A percentile compares a stretch with the other conserved stretches of the same genome.
phyloP scores from a whole-genome alignment of 169 alveolate genomes.

The Plasmodium inui region DNA sequence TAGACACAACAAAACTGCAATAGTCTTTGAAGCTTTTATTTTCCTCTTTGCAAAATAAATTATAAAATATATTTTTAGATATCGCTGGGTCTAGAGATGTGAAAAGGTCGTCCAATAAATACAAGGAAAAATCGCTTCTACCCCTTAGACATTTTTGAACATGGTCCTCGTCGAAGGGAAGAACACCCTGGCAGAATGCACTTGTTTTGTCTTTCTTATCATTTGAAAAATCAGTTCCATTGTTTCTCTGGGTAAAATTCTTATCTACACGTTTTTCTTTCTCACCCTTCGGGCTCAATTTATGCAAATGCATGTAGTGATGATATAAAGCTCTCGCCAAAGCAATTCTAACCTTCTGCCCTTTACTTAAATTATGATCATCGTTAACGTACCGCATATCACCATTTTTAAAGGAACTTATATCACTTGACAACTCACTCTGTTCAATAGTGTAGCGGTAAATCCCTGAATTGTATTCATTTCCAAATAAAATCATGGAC shows the following conservation, averaged over 20 bases:
- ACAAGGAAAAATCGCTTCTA: constrained; percentile 43
- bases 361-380: constrained; percentile 90
- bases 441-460: constrained; percentile 78
- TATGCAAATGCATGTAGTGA: constrained; percentile 50
- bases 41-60: constrained; percentile 76
- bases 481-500: constrained; percentile 86
- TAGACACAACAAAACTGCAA: constrained; percentile 47
- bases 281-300: constrained; percentile 1
- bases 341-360: constrained; percentile 92
- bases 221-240: constrained; percentile 7
- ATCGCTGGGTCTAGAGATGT: constrained; percentile 83
- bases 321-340: constrained; percentile 93
- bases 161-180: neutral
- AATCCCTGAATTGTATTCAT: constrained; percentile 65
- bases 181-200: neutral
- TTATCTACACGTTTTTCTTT: neutral
- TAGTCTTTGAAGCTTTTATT: constrained; percentile 36
- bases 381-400: constrained; percentile 85
- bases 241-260: neutral
- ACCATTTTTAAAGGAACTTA: constrained; percentile 81
- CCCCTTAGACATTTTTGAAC: constrained; percentile 1
- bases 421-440: constrained; percentile 80
- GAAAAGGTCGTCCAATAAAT: constrained; percentile 80
- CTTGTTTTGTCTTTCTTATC: neutral
- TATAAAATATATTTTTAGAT: constrained; percentile 78